phyloP scores from a whole-genome alignment of 2,329 filamentous ascomycete genomes.

The Basipetospora chlamydospora region DNA sequence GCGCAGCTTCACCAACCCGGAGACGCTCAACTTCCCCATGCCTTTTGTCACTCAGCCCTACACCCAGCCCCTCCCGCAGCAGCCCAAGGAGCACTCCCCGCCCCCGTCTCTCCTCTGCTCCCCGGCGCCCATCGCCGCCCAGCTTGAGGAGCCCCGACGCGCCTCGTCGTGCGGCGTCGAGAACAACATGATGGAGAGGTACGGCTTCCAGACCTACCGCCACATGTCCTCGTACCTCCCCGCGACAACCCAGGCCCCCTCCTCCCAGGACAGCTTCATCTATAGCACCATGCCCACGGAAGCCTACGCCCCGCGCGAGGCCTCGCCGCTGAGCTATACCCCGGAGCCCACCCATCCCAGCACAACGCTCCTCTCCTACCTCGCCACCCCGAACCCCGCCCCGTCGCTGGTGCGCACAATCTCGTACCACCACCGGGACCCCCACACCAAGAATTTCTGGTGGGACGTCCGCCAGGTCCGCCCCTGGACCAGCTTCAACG shows the following conservation, averaged over 20 bases:
- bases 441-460: constrained; percentile 74
- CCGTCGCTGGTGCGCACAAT: constrained; percentile 70
- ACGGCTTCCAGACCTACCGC: constrained; percentile 74
- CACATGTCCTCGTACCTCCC: constrained; percentile 47
- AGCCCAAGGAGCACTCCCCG: constrained; percentile 13
- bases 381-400: constrained; percentile 67
- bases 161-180: constrained; percentile 57
- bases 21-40: constrained; percentile 30
- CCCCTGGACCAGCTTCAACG: constrained; percentile 68
- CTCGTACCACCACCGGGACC: constrained; percentile 52
- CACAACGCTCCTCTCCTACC: constrained; percentile 63
- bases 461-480: constrained; percentile 86
- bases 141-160: constrained; percentile 37
- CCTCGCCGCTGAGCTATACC: constrained; percentile 19
- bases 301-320: constrained; percentile 11
- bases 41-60: constrained; percentile 8
- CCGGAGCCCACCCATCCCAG: constrained; percentile 34
- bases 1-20: constrained; percentile 48
- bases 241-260: constrained; percentile 14
- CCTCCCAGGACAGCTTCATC: neutral
- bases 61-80: constrained; percentile 5
- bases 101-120: constrained; percentile 48
- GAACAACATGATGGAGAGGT: constrained; percentile 49
- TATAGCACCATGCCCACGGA: neutral
- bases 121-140: constrained; percentile 33